Base-by-base conservation (phyloP, 768 basidiomycete genomes). In the Mrakia gelida region DNA sequence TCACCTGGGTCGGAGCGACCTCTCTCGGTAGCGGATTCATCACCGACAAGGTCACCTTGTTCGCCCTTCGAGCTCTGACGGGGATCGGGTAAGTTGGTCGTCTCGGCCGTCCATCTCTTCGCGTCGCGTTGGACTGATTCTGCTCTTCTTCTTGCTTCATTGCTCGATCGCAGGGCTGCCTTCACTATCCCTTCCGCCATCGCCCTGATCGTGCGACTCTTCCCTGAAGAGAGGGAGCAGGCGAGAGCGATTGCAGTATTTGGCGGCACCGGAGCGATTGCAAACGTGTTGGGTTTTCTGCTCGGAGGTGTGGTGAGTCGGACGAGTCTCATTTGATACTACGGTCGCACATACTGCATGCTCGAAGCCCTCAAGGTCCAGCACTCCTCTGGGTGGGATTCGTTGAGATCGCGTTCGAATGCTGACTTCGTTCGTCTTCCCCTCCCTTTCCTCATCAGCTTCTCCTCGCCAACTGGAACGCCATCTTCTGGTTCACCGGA, bases 21-120 rank as follows among this genome's bases (percentile, higher is more conserved):
- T 86, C 87, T 15, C 79, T 89, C 21, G 84, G 84, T 32, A 84
- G 84, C n/a, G 88, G 88, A 32, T 89, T 90, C 79, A 83, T 85
- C 38, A 68, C 76, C 18, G 83, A 85, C 81, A 86, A 88, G 80
- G 86, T 89, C 73, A 84, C 83, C 0, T 83, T 90, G 63, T 84
- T 89, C 54, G 84, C 88, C 61, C 81, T 90, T 0, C 85, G 89
- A 80, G 89, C 87, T 3, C 71, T 90, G 13, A 87, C 84, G 80
- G 89, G 89, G 21, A 79, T 84, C 71, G 70, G 63, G 59, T 59
- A 28, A 52, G 49, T 52, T 52, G 49, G 18, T 52, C 59, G 59
- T n/a, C n/a, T 59, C 10, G 8, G 13, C 13, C 0, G 26, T 59
- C 18, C n/a, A 1, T 7, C 23, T 28, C 45, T 28, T 59, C 59